These are phyloP conservation scores for Rhynchosporium graminicola DNA, from an alignment of 2,329 filamentous ascomycete species.

Conservation along the genomic window DNA sequence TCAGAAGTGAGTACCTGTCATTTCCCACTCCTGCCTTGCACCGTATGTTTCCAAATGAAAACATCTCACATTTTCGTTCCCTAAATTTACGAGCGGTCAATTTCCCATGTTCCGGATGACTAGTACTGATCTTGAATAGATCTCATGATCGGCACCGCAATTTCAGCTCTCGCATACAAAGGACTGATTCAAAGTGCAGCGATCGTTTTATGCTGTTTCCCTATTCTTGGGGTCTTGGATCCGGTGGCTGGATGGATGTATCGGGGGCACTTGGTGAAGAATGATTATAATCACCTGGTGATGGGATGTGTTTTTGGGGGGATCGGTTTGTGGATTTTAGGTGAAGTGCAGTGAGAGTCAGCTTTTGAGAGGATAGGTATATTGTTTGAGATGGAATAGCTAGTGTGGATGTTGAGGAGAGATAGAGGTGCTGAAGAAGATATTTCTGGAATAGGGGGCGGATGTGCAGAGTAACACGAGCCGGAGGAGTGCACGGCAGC, in stretches of 20 bases:
- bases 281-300: constrained; percentile 1
- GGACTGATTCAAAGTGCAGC: neutral
- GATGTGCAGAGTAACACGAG: no score
- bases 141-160: neutral
- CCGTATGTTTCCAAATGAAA: no score
- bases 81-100: no score
- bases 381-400: no score
- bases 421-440: no score
- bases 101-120: no score
- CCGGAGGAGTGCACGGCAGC: no score
- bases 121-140: neutral
- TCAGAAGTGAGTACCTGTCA: neutral
- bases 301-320: neutral
- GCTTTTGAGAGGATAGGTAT: no score
- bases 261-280: neutral
- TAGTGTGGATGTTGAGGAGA: no score
- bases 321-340: constrained; percentile 1
- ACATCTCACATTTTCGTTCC: no score
- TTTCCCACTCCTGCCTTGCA: no score
- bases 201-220: neutral
- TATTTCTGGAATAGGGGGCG: no score
- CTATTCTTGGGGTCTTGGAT: neutral
- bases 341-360: neutral
- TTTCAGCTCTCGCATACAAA: neutral
- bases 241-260: neutral